Conservation (phyloP, 257 asterid species). For the Plantago major region DNA sequence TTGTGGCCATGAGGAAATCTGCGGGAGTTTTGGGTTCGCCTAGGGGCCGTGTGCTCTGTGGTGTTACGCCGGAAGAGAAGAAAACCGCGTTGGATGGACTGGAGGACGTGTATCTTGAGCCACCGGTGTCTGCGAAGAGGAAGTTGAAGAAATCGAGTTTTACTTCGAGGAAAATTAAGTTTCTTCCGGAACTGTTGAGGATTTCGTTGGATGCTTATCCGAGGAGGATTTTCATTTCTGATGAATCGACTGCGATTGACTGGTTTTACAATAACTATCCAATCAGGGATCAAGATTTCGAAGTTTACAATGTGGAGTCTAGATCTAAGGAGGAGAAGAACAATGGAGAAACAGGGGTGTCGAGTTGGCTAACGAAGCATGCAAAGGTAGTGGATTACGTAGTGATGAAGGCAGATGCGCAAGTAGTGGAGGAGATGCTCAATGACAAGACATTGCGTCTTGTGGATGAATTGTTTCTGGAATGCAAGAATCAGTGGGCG, state of each 20-base stretch:
- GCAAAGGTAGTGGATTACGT: conserved; percentile 61
- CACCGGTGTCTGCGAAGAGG: conserved; percentile 25
- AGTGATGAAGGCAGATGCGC: conserved; percentile 87
- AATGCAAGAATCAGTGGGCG: conserved; percentile 69
- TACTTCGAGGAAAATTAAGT: conserved; percentile 25
- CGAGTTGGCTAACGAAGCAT: conserved; percentile 49
- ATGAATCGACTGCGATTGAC: conserved; percentile 22
- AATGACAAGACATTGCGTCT: conserved; percentile 42
- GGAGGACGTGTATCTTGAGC: conserved; percentile 48
- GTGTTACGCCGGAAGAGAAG: conserved; percentile 28
- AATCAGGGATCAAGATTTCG: conserved; percentile 33
- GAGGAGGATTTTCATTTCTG: conserved; percentile 36
- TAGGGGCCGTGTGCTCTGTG: conserved; percentile 14
- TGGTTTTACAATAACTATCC: conserved; percentile 53
- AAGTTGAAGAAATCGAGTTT: conserved; percentile 14
- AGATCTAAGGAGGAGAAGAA: neutral
- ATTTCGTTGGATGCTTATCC: conserved; percentile 34
- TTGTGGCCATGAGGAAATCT: conserved; percentile 57
- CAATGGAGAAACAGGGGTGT: conserved; percentile 26
- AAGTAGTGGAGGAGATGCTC: conserved; percentile 66
- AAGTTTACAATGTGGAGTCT: conserved; percentile 30
- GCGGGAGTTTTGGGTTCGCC: neutral
- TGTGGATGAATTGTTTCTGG: conserved; percentile 74
- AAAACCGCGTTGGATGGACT: conserved; percentile 41
- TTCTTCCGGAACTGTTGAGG: conserved; percentile 39